phyloP scores from a whole-genome alignment of 1,139 yeast genomes.

The Pichia sp. region DNA sequence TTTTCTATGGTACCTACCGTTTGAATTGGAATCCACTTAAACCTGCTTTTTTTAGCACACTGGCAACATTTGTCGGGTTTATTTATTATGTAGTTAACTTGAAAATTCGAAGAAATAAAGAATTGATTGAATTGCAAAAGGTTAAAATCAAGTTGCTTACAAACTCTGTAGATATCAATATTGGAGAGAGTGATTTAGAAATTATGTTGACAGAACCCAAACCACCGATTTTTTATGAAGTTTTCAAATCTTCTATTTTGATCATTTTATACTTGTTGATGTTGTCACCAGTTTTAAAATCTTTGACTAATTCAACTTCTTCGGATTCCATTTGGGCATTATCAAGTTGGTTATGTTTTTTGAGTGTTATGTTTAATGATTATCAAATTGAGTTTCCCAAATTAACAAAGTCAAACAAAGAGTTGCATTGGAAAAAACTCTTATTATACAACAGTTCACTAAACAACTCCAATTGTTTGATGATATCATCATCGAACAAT shows the following conservation, averaged over 20 bases:
- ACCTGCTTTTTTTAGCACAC: slow-evolving; percentile 29
- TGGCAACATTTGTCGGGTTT: slow-evolving; percentile 27
- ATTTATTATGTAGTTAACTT: slow-evolving; percentile 21
- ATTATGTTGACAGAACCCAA: slow-evolving; percentile 20
- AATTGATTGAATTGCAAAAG: slow-evolving; percentile 22
- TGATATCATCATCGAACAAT: neutral
- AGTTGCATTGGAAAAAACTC: slow-evolving; percentile 11
- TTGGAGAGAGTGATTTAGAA: slow-evolving; percentile 11
- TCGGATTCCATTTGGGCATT: slow-evolving; percentile 96
- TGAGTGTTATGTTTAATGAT: slow-evolving; percentile 62
- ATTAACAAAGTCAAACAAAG: slow-evolving; percentile 10
- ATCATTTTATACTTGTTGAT: slow-evolving; percentile 66
- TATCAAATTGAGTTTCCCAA: slow-evolving; percentile 40
- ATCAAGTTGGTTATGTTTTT: slow-evolving; percentile 65
- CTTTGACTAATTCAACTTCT: slow-evolving; percentile 81
- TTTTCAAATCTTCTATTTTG: slow-evolving; percentile 56
- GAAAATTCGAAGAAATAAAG: slow-evolving; percentile 21
- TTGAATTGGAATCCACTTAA: slow-evolving; percentile 36
- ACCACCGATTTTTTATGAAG: slow-evolving; percentile 24
- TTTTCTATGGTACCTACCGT: slow-evolving; percentile 51
- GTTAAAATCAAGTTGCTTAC: slow-evolving; percentile 19
- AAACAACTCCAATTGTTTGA: too few relatives aligned
- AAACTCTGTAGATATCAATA: slow-evolving; percentile 2
- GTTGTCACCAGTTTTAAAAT: slow-evolving; percentile 81
- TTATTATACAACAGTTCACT: slow-evolving; percentile 7